phyloP scores from a whole-genome alignment of 306 rosid species.

The Pyrus communis region DNA sequence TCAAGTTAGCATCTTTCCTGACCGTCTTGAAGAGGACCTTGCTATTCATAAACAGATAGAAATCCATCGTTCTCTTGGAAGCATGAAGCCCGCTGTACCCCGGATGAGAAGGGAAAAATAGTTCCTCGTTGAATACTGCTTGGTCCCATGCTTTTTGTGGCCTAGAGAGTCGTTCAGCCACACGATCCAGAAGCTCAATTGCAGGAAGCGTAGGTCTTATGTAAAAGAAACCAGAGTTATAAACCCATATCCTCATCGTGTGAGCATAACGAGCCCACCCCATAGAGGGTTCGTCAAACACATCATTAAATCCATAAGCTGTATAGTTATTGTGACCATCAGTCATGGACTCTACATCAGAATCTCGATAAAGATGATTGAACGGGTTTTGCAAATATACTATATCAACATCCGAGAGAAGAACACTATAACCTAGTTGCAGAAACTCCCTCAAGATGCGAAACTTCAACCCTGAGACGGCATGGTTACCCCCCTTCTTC shows the following conservation, averaged over 20 bases:
- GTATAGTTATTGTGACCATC: conserved; percentile 82
- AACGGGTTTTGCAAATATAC: conserved; percentile 86
- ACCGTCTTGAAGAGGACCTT: conserved; percentile 86
- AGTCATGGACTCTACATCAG: conserved; percentile 86
- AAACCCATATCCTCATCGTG: conserved; percentile 95
- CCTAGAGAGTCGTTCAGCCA: conserved; percentile 55
- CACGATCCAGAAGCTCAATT: conserved; percentile 85
- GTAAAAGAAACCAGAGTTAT: conserved; percentile 87
- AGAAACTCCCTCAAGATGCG: conserved; percentile 76
- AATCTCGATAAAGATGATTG: conserved; percentile 71
- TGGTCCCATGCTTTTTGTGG: conserved; percentile 73
- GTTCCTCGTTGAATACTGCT: conserved; percentile 81
- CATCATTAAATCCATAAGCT: conserved; percentile 84
- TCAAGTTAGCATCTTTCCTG: conserved; percentile 55
- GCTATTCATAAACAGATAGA: conserved; percentile 84
- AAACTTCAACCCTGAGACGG: conserved; percentile 77
- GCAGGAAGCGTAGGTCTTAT: conserved; percentile 80
- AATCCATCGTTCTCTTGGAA: conserved; percentile 82
- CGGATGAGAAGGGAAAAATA: conserved; percentile 76
- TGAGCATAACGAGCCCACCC: conserved; percentile 93
- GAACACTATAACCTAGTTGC: conserved; percentile 75
- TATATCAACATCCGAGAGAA: conserved; percentile 82
- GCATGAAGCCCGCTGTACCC: conserved; percentile 80
- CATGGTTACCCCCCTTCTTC: conserved; percentile 61
- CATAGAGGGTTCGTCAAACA: conserved; percentile 81